Base-by-base conservation (phyloP, 345 rosid genomes). In the Hibiscus mutabilis region DNA sequence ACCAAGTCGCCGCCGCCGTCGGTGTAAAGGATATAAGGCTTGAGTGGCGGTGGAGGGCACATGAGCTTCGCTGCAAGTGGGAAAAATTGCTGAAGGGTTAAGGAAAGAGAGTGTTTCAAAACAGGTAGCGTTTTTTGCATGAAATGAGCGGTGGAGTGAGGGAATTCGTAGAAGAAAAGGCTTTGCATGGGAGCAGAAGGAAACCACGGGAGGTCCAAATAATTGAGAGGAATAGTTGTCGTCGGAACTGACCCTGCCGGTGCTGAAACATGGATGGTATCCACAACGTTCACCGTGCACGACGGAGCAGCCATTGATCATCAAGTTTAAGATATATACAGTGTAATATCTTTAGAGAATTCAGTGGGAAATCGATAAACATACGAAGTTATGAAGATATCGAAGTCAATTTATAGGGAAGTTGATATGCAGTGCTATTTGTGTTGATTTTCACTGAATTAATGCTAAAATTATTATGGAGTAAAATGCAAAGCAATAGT, bases 191-290 rank as follows among this genome's bases (percentile, higher is more conserved):
- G 88, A n/a, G 79, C 16, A 74, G 69, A 77, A 74, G 81, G 75
- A 3, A 83, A 84, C 91, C 88, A 85, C 19, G 88, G 87, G n/a
- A 81, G 22, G 74, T 87, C 91, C 0, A 87, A 68, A 68, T 78
- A 80, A n/a, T 83, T 85, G 5, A 83, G 73, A 0, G 84, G 83
- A 3, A 82, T 74, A 4, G 74, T 12, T 14, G 64, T 59, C 24
- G 73, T 8, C 21, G 76, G 66, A 4, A 73, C 63, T 6, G 83
- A 73, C 18, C 37, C 56, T 16, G 53, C 61, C 12, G 81, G 76
- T 22, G 84, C 68, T 29, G 76, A 68, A 19, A 78, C 57, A 22
- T 53, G 10, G 57, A 2, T 14, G 15, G 10, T 49, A 3, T 64
- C 70, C 55, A 64, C 3, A n/a, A 73, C 12, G 10, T 47, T 22